phyloP scores from a whole-genome alignment of 192 early-diverging fungal species.

The Backusella psychrophila region DNA sequence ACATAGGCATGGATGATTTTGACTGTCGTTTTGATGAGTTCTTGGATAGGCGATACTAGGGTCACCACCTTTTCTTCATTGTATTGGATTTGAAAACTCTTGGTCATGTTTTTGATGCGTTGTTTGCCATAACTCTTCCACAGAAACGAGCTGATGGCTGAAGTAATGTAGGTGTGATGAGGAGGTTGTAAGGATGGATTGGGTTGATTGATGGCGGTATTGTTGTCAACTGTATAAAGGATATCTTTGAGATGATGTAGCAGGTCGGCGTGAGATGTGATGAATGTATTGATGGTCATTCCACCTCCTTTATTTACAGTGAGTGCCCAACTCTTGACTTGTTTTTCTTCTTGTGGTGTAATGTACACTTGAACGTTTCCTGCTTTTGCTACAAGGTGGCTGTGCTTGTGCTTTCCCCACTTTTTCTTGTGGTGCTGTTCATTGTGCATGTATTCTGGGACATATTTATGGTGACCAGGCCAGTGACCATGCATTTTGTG shows the following conservation, averaged over 20 bases:
- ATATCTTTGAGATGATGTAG: not conserved
- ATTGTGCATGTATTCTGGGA: not conserved
- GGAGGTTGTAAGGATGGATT: not conserved
- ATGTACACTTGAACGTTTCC: not conserved
- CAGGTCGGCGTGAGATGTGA: constrained; percentile 6
- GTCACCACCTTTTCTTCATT: not conserved
- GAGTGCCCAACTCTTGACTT: not conserved
- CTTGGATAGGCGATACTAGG: not conserved
- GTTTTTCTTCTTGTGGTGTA: not conserved
- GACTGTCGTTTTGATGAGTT: not conserved
- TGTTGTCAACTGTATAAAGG: not conserved
- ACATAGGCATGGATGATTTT: not conserved
- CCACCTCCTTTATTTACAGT: not conserved
- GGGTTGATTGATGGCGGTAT: not conserved
- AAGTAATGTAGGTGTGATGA: not conserved
- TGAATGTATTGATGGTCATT: constrained; percentile 7
- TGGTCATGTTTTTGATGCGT: not conserved
- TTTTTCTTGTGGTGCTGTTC: not conserved
- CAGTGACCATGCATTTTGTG: not conserved
- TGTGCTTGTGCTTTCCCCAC: not conserved
- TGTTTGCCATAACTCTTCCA: constrained; percentile 4
- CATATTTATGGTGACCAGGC: not conserved
- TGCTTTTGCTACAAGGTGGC: not conserved
- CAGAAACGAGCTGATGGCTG: not conserved
- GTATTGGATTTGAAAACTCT: not conserved